These are phyloP conservation scores for Aureobasidium sp. DNA, from an alignment of 2,329 filamentous ascomycete genomes.

Conservation along the genomic window DNA sequence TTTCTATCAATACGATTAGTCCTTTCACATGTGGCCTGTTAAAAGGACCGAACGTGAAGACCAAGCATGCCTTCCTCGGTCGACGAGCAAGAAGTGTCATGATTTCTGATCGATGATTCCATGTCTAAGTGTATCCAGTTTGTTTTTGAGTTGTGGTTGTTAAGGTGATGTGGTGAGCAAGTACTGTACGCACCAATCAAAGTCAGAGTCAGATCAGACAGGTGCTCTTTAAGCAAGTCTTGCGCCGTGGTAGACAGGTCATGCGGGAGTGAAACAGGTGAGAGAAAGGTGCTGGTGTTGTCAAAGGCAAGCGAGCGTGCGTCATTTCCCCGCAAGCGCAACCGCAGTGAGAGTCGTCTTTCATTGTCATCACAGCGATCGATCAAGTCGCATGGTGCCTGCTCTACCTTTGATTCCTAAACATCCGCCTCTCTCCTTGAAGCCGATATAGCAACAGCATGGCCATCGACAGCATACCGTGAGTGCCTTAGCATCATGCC, in stretches of 20 bases:
- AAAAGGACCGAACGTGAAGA: not conserved
- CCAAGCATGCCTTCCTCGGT: not conserved
- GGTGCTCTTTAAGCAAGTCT: not conserved
- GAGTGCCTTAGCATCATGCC: not conserved
- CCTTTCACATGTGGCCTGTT: not conserved
- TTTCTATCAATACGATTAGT: not conserved
- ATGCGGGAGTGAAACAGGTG: not conserved
- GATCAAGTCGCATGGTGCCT: not conserved
- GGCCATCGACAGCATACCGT: slow-evolving; percentile 27
- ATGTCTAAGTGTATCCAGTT: not conserved
- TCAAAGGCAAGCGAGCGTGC: not conserved
- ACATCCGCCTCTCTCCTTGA: not conserved
- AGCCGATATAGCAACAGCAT: slow-evolving; percentile 17
- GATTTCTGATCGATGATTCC: not conserved
- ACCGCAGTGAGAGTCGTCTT: not conserved
- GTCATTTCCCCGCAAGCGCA: slow-evolving; percentile 2
- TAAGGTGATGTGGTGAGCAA: not conserved
- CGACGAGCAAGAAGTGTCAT: not conserved
- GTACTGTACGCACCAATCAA: not conserved
- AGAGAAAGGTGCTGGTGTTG: not conserved
- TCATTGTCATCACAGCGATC: not conserved
- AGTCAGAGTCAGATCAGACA: not conserved
- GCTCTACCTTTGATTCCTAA: not conserved
- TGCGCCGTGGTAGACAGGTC: not conserved
- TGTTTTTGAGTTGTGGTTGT: not conserved